Base-by-base conservation (phyloP, 176 grass and related monocot species). In the Musa schizocarpa region DNA sequence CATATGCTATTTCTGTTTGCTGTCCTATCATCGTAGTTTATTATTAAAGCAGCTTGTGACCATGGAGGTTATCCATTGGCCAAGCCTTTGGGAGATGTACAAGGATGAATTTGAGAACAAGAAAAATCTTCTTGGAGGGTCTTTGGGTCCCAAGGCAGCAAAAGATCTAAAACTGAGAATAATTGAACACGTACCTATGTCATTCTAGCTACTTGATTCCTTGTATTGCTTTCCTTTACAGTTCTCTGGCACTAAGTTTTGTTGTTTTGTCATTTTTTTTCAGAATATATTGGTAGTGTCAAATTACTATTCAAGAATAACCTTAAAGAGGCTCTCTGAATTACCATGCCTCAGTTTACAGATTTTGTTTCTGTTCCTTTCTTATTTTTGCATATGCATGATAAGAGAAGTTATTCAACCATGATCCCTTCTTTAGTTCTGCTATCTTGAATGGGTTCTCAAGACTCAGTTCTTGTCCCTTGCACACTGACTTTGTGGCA, bases 211-310 rank as follows among this genome's bases (percentile, higher is more conserved):
- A 51, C 23, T 13, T 0, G 57, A 8, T 9, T 54, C 2, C 65
- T 53, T 68, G 7, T 71, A 62, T 55, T 26, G 26, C 26, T 1
- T 19, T 29, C 62, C 63, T 63, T 48, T 81, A 11, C 80, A 26
- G 1, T 80, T 69, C 10, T 69, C 66, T 67, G 52, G 20, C 1
- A 0, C 24, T 73, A 73, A 73, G 21, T 11, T 26, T 26, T 26
- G 55, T 26, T 86, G 59, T 65, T 34, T 51, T 1, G 23, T 29
- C 63, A 52, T 26, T 26, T 19, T 13, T 81, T 58, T 11, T 50
- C 84, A 98, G 94, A 98, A 98, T 71, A 98, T 98, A 73, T 91
- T 98, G 86, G 90, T 98, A n/a, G 90, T 98, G 27, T 93, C 94
- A 0, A 98, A 93, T 59, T 98, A 93, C 21, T 93, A 98, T 84